Evolutionary conservation across 2,329 filamentous ascomycete genomes (phyloP).

Genomic region (Sarocladium brachiariae): DNA sequence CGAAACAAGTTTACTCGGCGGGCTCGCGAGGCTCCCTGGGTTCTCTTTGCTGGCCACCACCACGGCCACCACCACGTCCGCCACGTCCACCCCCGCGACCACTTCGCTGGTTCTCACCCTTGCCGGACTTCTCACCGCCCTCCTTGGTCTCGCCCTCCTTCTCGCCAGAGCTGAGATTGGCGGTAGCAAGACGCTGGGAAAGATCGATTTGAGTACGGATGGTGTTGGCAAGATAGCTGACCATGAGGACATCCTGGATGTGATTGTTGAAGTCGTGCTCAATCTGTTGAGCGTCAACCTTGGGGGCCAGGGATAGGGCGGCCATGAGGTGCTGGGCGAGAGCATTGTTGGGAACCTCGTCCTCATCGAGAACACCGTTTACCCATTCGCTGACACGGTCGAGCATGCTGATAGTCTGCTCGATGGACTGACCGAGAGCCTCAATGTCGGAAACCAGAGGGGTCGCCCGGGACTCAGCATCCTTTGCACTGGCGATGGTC

Average conservation of each 20-base stretch:
- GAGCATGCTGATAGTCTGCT: constrained; percentile 82
- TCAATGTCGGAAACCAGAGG: constrained; percentile 83
- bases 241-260: constrained; percentile 96
- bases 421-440: constrained; percentile 74
- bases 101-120: constrained; percentile 36
- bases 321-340: constrained; percentile 95
- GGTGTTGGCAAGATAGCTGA: constrained; percentile 96
- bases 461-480: constrained; percentile 66
- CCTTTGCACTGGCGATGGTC: constrained; percentile 74
- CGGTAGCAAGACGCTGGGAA: constrained; percentile 87
- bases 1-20: constrained; percentile 23
- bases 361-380: constrained; percentile 88
- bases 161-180: constrained; percentile 49
- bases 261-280: constrained; percentile 99
- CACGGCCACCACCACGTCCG: constrained; percentile 43
- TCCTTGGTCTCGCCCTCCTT: constrained; percentile 45
- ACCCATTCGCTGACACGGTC: constrained; percentile 91
- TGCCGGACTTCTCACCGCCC: constrained; percentile 28
- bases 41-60: constrained; percentile 45
- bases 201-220: constrained; percentile 99
- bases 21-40: constrained; percentile 38
- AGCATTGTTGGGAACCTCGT: constrained; percentile 80
- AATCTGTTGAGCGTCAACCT: constrained; percentile 84
- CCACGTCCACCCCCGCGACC: constrained; percentile 37
- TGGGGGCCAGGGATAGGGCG: constrained; percentile 84